These are phyloP conservation scores for Pogostemon cablin DNA, from an alignment of 257 asterid species.

Conservation along the genomic window DNA sequence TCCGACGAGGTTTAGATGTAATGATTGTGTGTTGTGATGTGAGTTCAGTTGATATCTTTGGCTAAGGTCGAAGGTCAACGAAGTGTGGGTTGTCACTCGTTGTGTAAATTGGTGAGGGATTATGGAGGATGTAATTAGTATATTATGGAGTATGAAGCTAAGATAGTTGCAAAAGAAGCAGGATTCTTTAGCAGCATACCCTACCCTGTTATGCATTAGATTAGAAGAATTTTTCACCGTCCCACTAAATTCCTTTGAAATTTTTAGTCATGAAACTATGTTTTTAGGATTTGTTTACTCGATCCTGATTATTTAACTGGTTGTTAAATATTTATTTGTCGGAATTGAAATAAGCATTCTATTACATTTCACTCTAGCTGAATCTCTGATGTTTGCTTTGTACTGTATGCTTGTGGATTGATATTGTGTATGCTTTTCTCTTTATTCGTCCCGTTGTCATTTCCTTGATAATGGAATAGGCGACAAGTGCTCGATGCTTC, in stretches of 20 bases:
- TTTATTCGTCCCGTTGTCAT: too few relatives aligned
- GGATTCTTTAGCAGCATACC: neutral
- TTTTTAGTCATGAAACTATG: neutral
- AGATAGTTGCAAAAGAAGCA: slow-evolving; percentile 19
- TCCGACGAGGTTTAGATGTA: neutral
- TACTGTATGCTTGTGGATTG: too few relatives aligned
- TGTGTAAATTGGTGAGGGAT: slow-evolving; percentile 1
- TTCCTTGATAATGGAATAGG: too few relatives aligned
- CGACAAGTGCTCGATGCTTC: too few relatives aligned
- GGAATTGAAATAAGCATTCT: too few relatives aligned
- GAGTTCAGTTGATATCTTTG: neutral
- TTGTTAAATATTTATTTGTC: too few relatives aligned
- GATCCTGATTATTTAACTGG: too few relatives aligned
- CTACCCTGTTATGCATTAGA: too few relatives aligned
- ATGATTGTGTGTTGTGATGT: neutral
- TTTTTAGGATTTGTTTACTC: too few relatives aligned
- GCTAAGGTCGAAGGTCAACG: slow-evolving; percentile 1
- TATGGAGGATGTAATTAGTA: slow-evolving; percentile 32
- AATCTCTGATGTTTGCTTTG: too few relatives aligned
- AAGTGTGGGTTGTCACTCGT: slow-evolving; percentile 11
- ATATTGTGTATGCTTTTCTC: too few relatives aligned
- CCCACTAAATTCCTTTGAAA: neutral
- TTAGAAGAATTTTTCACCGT: neutral
- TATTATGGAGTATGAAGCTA: slow-evolving; percentile 13
- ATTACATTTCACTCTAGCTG: too few relatives aligned